A percentile compares a stretch with the other conserved stretches of the same genome.
These are phyloP conservation scores for Hypomontagnella submonticulosa DNA, from an alignment of 495 filamentous ascomycete species.

Conservation along the genomic window DNA sequence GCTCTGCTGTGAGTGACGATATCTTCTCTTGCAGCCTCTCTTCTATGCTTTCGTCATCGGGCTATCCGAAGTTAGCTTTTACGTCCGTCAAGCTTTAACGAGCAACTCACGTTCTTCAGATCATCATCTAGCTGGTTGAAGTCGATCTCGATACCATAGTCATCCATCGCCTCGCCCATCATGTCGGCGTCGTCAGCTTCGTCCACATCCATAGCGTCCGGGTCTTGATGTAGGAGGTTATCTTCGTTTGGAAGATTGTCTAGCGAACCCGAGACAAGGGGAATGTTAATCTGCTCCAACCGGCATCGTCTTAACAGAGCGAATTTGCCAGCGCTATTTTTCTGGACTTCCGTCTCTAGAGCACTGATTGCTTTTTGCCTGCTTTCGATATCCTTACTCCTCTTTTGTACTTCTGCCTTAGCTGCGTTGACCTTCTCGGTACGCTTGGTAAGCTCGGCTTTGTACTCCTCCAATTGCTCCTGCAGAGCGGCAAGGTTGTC, in stretches of 20 bases:
- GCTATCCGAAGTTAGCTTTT: constrained; percentile 54
- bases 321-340: constrained; percentile 83
- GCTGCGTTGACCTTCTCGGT: constrained; percentile 81
- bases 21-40: constrained; percentile 84
- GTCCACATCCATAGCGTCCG: constrained; percentile 90
- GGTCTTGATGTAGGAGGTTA: constrained; percentile 70
- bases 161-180: constrained; percentile 67
- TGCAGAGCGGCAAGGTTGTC: constrained; percentile 81
- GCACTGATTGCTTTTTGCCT: constrained; percentile 78
- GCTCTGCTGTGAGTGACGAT: constrained; percentile 73
- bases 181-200: constrained; percentile 71
- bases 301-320: constrained; percentile 87
- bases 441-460: constrained; percentile 71
- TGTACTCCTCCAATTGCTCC: constrained; percentile 74
- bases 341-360: constrained; percentile 84
- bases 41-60: constrained; percentile 76
- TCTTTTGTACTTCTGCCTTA: constrained; percentile 85
- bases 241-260: constrained; percentile 91
- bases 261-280: constrained; percentile 81
- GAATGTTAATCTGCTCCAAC: constrained; percentile 90
- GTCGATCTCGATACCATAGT: constrained; percentile 93
- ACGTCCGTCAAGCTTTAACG: constrained; percentile 11
- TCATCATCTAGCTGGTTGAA: constrained; percentile 89
- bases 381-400: constrained; percentile 82
- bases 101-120: constrained; percentile 73